Evolutionary conservation across 495 filamentous ascomycete species (phyloP).

Genomic region (Hypomontagnella submonticulosa): DNA sequence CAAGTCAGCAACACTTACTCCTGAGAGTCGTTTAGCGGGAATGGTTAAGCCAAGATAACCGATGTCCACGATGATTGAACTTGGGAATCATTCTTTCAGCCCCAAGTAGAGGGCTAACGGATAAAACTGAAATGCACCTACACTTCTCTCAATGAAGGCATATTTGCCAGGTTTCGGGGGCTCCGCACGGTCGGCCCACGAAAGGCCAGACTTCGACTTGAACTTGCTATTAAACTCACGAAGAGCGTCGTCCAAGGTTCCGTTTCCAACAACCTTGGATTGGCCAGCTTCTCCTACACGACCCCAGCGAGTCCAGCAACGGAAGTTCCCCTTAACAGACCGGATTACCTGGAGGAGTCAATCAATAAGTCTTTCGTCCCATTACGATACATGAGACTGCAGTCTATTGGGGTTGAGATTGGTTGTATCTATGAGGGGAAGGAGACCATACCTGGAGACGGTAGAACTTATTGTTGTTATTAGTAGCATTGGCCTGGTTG

Average conservation of each 20-base stretch:
- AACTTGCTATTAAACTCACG: conserved; percentile 76
- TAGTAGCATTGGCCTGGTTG: conserved; percentile 67
- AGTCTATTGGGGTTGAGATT: conserved; percentile 30
- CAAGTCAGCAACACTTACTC: conserved; percentile 39
- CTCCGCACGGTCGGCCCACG: conserved; percentile 71
- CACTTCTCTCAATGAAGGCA: conserved; percentile 73
- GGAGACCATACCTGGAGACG: conserved; percentile 61
- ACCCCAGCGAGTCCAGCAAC: conserved; percentile 79
- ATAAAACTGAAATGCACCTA: conserved; percentile 13
- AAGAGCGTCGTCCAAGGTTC: conserved; percentile 59
- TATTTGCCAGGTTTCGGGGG: conserved; percentile 74
- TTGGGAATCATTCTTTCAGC: no score
- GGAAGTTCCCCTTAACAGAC: conserved; percentile 48
- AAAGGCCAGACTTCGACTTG: conserved; percentile 77
- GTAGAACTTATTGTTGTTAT: conserved; percentile 82
- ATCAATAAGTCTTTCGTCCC: conserved; percentile 25
- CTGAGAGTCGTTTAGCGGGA: not conserved
- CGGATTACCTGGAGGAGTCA: conserved; percentile 51
- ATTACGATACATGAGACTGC: not conserved
- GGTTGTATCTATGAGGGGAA: not conserved
- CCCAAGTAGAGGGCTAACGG: not conserved
- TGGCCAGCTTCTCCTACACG: conserved; percentile 80
- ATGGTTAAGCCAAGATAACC: not conserved
- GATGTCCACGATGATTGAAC: no score
- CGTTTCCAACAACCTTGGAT: conserved; percentile 57